phyloP scores from a whole-genome alignment of 2,329 filamentous ascomycete species.

The Talaromyces sp. region DNA sequence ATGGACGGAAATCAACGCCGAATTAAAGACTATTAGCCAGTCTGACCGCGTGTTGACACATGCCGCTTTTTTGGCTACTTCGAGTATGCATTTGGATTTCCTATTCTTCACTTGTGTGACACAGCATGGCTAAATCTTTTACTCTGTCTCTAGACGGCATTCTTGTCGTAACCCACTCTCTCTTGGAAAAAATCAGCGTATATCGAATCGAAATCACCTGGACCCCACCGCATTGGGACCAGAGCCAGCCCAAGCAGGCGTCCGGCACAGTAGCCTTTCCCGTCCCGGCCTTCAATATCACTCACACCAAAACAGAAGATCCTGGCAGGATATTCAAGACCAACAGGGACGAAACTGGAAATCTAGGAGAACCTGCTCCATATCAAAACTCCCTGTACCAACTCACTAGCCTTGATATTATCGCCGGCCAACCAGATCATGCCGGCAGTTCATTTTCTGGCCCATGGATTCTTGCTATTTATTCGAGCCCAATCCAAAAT shows the following conservation, averaged over 20 bases:
- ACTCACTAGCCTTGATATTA: slow-evolving; percentile 70
- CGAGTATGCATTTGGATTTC: slow-evolving; percentile 46
- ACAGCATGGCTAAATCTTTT: neutral
- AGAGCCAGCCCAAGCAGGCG: slow-evolving; percentile 25
- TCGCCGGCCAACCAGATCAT: slow-evolving; percentile 62
- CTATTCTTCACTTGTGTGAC: neutral
- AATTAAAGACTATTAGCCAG: slow-evolving; percentile 68
- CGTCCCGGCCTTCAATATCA: slow-evolving; percentile 33
- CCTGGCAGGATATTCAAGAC: slow-evolving; percentile 27
- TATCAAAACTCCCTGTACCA: slow-evolving; percentile 45
- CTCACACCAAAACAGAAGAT: slow-evolving; percentile 33
- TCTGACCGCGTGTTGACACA: slow-evolving; percentile 76
- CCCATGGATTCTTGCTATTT: slow-evolving; percentile 67
- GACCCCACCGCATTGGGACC: slow-evolving; percentile 55
- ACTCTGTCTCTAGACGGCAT: slow-evolving; percentile 22
- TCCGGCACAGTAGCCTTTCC: slow-evolving; percentile 24
- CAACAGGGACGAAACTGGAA: slow-evolving; percentile 20
- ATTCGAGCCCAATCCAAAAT: slow-evolving; percentile 56
- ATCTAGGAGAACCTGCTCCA: slow-evolving; percentile 19
- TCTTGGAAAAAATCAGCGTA: slow-evolving; percentile 67
- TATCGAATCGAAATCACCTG: slow-evolving; percentile 72
- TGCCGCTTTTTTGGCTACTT: slow-evolving; percentile 70
- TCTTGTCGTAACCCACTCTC: slow-evolving; percentile 38
- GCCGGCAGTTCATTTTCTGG: slow-evolving; percentile 50
- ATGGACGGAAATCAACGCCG: slow-evolving; percentile 67